Conservation (phyloP, 2,329 filamentous ascomycete species). For the Bipolaris zeicola region DNA sequence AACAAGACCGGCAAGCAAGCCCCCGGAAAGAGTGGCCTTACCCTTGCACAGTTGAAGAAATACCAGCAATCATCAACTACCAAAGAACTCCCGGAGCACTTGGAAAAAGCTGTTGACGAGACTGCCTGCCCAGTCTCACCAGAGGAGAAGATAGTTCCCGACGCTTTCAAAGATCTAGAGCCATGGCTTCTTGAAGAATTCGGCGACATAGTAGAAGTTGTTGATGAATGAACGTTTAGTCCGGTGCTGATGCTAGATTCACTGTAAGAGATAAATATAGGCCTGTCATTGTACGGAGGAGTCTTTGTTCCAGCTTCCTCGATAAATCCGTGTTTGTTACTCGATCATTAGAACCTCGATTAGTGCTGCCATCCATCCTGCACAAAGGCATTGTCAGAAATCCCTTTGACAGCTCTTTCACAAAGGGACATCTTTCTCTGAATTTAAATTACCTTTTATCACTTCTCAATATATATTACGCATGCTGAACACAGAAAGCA, state of each 20-base stretch:
- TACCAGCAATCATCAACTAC: neutral
- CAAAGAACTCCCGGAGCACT: neutral
- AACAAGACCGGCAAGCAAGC: neutral
- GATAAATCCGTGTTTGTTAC: neutral
- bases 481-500: neutral
- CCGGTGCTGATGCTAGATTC: too few relatives aligned
- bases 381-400: neutral
- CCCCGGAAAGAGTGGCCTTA: neutral
- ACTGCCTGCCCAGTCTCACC: neutral
- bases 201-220: slow-evolving; percentile 49
- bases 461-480: neutral
- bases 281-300: neutral
- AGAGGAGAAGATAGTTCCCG: slow-evolving; percentile 17
- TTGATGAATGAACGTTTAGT: slow-evolving; percentile 23
- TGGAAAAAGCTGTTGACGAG: neutral
- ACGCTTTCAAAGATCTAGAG: slow-evolving; percentile 43
- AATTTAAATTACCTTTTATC: too few relatives aligned
- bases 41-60: neutral
- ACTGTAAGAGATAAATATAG: neutral
- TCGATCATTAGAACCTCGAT: neutral
- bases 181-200: slow-evolving; percentile 49
- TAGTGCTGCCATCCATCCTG: too few relatives aligned
- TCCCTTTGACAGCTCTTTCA: neutral
- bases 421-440: neutral
- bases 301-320: neutral